phyloP scores from a whole-genome alignment of 768 basidiomycete genomes.

The Pholiota molesta region DNA sequence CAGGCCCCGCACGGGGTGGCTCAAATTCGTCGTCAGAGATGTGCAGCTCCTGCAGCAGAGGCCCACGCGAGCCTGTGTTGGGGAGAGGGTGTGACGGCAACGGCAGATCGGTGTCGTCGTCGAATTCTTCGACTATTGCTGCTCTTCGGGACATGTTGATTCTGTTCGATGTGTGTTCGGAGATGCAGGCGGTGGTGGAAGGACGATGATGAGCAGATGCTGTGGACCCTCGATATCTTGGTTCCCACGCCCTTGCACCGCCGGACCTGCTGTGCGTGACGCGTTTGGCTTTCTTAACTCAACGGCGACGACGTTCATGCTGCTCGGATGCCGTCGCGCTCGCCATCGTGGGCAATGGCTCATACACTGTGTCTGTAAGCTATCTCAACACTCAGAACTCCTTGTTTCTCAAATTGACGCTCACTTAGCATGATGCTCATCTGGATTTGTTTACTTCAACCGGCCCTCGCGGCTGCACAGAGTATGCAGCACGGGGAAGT shows the following conservation, averaged over 20 bases:
- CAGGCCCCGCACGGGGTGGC: slow-evolving; percentile 52
- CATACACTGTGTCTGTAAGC: slow-evolving; percentile 36
- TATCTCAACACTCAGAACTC: neutral
- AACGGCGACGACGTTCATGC: slow-evolving; percentile 35
- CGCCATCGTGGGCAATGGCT: slow-evolving; percentile 33
- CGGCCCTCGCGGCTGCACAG: slow-evolving; percentile 8
- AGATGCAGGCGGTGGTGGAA: slow-evolving; percentile 7
- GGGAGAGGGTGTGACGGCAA: slow-evolving; percentile 70
- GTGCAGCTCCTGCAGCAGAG: slow-evolving; percentile 77
- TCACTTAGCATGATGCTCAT: slow-evolving; percentile 16
- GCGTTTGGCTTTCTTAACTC: slow-evolving; percentile 6
- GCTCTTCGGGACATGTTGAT: slow-evolving; percentile 66
- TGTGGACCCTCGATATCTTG: slow-evolving; percentile 1
- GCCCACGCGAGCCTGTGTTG: slow-evolving; percentile 68
- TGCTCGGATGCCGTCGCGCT: slow-evolving; percentile 34
- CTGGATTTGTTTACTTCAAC: slow-evolving; percentile 17
- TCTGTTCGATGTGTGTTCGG: slow-evolving; percentile 12
- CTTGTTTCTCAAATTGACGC: neutral
- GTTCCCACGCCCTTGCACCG: slow-evolving; percentile 21
- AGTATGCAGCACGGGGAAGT: neutral
- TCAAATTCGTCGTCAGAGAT: slow-evolving; percentile 55
- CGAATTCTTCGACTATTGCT: slow-evolving; percentile 79
- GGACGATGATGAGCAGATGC: slow-evolving; percentile 1
- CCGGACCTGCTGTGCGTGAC: neutral
- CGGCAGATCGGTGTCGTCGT: slow-evolving; percentile 93